phyloP scores from a whole-genome alignment of 1,139 yeast species.

The Pichia norvegensis region DNA sequence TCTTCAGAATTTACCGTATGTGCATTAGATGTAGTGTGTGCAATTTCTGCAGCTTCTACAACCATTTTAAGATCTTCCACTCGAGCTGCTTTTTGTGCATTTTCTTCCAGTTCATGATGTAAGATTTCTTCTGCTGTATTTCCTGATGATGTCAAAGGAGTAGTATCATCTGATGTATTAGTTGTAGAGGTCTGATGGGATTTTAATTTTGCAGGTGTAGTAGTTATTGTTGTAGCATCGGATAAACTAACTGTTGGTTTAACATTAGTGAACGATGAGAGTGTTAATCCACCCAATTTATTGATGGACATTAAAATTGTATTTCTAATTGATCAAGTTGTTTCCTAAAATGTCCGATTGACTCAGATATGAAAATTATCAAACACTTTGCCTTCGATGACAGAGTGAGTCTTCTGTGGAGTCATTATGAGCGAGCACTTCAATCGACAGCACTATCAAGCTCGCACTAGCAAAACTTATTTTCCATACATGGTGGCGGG shows the following conservation, averaged over 20 bases:
- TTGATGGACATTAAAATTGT: constrained; percentile 1
- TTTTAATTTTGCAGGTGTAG: too few relatives aligned
- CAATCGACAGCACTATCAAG: too few relatives aligned
- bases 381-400: too few relatives aligned
- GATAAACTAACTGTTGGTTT: constrained; percentile 15
- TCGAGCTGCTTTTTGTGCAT: neutral
- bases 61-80: constrained; percentile 9
- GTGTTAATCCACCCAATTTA: constrained; percentile 7
- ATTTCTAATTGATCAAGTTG: too few relatives aligned
- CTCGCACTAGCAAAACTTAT: too few relatives aligned
- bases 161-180: constrained; percentile 14
- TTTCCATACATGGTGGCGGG: too few relatives aligned
- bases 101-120: neutral
- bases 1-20: neutral
- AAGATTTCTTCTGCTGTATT: neutral
- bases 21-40: neutral
- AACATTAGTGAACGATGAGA: constrained; percentile 13
- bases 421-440: too few relatives aligned
- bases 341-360: too few relatives aligned
- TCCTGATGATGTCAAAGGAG: neutral
- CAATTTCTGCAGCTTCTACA: neutral
- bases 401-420: too few relatives aligned
- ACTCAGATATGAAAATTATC: too few relatives aligned
- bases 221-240: neutral
- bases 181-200: too few relatives aligned